These are phyloP conservation scores for Bombardia bombarda DNA, from an alignment of 495 filamentous ascomycete species.

Conservation along the genomic window DNA sequence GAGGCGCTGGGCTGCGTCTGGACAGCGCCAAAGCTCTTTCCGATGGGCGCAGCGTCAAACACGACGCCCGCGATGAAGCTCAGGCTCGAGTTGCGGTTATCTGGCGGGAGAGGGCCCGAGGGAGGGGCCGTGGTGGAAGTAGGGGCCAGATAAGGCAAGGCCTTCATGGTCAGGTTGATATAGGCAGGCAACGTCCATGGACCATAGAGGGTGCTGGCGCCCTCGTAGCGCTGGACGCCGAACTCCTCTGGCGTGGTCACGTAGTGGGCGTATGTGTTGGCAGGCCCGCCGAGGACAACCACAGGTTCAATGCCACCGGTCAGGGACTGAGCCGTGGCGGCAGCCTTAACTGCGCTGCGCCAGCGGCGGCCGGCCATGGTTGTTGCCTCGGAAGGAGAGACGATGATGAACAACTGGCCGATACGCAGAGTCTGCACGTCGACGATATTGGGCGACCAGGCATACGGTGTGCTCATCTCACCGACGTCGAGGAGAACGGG, in stretches of 20 bases:
- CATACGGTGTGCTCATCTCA: conserved; percentile 66
- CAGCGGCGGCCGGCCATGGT: conserved; percentile 94
- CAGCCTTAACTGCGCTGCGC: conserved; percentile 63
- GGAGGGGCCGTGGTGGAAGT: conserved; percentile 36
- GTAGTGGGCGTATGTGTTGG: conserved; percentile 94
- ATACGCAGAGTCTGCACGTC: conserved; percentile 88
- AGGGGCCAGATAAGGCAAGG: conserved; percentile 60
- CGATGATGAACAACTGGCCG: conserved; percentile 80
- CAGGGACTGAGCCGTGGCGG: conserved; percentile 24
- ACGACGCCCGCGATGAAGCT: conserved; percentile 77
- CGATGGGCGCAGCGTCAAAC: conserved; percentile 58
- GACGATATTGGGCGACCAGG: conserved; percentile 86
- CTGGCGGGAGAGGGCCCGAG: conserved; percentile 63
- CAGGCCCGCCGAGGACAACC: conserved; percentile 75
- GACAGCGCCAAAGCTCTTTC: conserved; percentile 65
- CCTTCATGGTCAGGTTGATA: conserved; percentile 69
- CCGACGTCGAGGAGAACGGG: conserved; percentile 87
- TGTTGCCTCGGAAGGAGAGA: conserved; percentile 80
- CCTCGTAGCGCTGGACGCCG: conserved; percentile 85
- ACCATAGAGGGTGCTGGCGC: conserved; percentile 88
- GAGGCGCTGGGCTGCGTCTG: conserved; percentile 43
- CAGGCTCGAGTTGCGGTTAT: conserved; percentile 65
- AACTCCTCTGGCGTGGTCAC: conserved; percentile 88
- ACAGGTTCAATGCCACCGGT: conserved; percentile 27
- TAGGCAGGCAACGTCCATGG: conserved; percentile 76